These are phyloP conservation scores for Lactarius akahatsu DNA, from an alignment of 768 basidiomycete species.

Conservation along the genomic window DNA sequence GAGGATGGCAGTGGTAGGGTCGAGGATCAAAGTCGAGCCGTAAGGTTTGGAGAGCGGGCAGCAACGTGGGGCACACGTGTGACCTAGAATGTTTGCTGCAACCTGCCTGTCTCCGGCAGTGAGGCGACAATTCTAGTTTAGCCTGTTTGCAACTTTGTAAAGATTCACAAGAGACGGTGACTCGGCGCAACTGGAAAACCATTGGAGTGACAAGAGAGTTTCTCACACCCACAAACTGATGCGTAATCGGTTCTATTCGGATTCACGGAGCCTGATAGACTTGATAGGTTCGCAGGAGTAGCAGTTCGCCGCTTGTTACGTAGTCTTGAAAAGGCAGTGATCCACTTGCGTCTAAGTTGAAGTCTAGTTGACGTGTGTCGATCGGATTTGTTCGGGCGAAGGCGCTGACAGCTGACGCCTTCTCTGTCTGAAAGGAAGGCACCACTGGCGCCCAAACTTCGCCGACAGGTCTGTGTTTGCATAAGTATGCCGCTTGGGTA, in stretches of 20 bases:
- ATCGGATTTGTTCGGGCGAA: conserved; percentile 1
- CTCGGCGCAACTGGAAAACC: background rate
- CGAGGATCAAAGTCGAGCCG: too few relatives aligned
- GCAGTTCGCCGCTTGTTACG: background rate
- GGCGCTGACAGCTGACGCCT: background rate
- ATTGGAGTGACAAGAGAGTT: too few relatives aligned
- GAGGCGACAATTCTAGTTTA: background rate
- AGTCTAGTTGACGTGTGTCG: background rate
- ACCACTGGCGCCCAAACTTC: too few relatives aligned
- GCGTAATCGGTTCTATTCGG: background rate
- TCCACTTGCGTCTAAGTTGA: background rate
- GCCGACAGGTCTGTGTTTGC: background rate
- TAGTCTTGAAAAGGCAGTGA: background rate
- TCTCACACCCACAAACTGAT: background rate
- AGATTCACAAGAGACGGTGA: background rate
- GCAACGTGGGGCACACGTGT: background rate
- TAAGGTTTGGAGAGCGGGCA: too few relatives aligned
- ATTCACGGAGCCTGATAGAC: background rate
- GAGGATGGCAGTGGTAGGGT: too few relatives aligned
- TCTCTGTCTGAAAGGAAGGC: background rate
- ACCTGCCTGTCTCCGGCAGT: background rate
- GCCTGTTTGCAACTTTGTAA: background rate
- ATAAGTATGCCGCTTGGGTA: background rate
- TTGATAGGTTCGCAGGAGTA: background rate
- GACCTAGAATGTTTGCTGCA: background rate